phyloP scores from a whole-genome alignment of 2,329 filamentous ascomycete genomes.

The Monosporascus sp. region DNA sequence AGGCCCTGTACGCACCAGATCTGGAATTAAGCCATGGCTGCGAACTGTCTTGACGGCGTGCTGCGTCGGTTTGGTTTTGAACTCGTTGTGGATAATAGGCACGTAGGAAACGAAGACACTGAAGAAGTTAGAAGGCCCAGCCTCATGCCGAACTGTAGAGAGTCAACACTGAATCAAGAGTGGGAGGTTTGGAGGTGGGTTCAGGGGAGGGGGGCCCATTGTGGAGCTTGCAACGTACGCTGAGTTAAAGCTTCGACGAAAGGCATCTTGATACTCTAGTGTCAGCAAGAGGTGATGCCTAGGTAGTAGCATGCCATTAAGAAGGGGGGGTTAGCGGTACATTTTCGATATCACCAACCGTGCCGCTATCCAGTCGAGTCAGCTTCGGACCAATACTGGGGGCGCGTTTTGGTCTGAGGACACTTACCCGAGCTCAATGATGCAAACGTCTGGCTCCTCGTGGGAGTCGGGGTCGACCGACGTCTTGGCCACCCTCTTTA shows the following conservation, averaged over 20 bases:
- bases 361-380: conserved; percentile 10
- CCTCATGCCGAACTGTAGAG: conserved; percentile 53
- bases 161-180: background rate
- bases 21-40: conserved; percentile 69
- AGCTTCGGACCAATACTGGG: background rate
- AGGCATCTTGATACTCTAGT: conserved; percentile 69
- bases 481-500: conserved; percentile 76
- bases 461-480: conserved; percentile 75
- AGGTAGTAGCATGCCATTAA: background rate
- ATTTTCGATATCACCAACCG: conserved; percentile 20
- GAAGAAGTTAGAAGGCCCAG: conserved; percentile 74
- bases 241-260: conserved; percentile 86
- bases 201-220: background rate
- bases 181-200: background rate
- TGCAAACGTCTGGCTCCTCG: conserved; percentile 84
- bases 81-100: conserved; percentile 63
- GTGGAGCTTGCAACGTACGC: conserved; percentile 16
- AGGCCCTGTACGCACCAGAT: conserved; percentile 47
- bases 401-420: conserved; percentile 18
- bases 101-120: conserved; percentile 88
- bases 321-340: conserved; percentile 15
- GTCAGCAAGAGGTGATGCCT: conserved; percentile 50
- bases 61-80: conserved; percentile 98
- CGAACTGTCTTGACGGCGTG: conserved; percentile 80
- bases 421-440: conserved; percentile 52